Conservation (phyloP, 1,139 yeast genomes). For the Spencermartinsiella ligniputridi region DNA sequence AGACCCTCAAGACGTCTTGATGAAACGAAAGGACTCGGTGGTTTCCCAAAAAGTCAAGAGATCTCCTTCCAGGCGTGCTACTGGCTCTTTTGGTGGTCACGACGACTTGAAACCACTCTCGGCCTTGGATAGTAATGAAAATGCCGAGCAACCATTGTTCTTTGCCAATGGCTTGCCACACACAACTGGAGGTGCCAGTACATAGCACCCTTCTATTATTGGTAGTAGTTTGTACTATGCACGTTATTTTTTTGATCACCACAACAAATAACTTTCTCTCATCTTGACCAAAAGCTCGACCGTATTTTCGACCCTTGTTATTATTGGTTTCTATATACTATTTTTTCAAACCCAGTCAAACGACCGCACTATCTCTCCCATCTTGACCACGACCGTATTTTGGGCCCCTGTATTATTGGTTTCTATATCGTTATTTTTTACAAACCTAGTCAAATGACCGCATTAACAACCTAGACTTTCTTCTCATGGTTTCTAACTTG, state of each 20-base stretch:
- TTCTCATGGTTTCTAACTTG: constrained; percentile 40
- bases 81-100: constrained; percentile 31
- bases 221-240: too few species aligned
- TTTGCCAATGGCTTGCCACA: constrained; percentile 35
- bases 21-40: constrained; percentile 31
- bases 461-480: constrained; percentile 20
- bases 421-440: too few species aligned
- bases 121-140: constrained; percentile 11
- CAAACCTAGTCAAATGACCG: constrained; percentile 22
- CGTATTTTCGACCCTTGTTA: too few species aligned
- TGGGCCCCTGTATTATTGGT: constrained; percentile 10
- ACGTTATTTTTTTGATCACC: too few species aligned
- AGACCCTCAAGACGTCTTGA: constrained; percentile 21
- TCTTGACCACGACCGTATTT: too few species aligned
- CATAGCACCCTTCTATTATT: too few species aligned
- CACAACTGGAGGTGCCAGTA: constrained; percentile 29
- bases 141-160: constrained; percentile 25
- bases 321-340: too few species aligned
- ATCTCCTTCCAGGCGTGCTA: constrained; percentile 25
- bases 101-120: constrained; percentile 29
- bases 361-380: too few species aligned
- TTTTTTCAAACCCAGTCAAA: too few species aligned
- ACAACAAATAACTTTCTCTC: too few species aligned
- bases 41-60: constrained; percentile 15
- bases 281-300: too few species aligned